These are phyloP conservation scores for Geranomyces michiganensis DNA, from an alignment of 192 early-diverging fungal species.

Conservation along the genomic window DNA sequence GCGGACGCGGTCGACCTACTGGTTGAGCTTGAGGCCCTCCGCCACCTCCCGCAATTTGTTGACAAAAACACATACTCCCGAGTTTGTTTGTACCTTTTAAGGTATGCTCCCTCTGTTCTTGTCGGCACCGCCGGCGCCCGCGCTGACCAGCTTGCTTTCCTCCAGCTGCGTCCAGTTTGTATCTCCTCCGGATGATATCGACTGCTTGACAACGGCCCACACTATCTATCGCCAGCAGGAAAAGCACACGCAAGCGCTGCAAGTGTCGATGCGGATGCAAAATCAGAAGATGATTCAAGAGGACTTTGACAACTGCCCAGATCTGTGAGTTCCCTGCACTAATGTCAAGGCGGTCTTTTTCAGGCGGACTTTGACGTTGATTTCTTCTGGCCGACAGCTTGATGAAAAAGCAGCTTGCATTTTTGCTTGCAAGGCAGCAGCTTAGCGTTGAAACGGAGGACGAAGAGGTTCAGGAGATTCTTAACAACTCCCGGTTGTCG, in stretches of 20 bases:
- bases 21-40: conserved; percentile 84
- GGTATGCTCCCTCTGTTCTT: conserved; percentile 45
- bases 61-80: conserved; percentile 92
- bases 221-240: conserved; percentile 84
- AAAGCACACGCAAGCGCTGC: conserved; percentile 81
- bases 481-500: conserved; percentile 86
- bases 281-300: conserved; percentile 79
- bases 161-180: conserved; percentile 88
- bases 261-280: conserved; percentile 83
- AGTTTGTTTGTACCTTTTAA: conserved; percentile 93
- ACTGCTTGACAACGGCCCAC: conserved; percentile 84
- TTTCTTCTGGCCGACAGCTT: not conserved
- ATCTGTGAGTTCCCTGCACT: conserved; percentile 59
- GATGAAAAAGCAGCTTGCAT: conserved; percentile 93
- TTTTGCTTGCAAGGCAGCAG: conserved; percentile 88
- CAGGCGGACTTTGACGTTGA: no score
- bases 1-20: conserved; percentile 97
- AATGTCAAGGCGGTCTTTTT: no score
- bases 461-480: conserved; percentile 79
- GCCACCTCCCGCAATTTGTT: conserved; percentile 78
- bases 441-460: conserved; percentile 78
- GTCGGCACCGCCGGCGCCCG: not conserved
- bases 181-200: conserved; percentile 84
- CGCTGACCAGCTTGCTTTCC: not conserved
- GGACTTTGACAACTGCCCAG: conserved; percentile 82